Conservation (phyloP, 192 early-diverging fungal species). For the Hyaloraphidium curvatum region DNA sequence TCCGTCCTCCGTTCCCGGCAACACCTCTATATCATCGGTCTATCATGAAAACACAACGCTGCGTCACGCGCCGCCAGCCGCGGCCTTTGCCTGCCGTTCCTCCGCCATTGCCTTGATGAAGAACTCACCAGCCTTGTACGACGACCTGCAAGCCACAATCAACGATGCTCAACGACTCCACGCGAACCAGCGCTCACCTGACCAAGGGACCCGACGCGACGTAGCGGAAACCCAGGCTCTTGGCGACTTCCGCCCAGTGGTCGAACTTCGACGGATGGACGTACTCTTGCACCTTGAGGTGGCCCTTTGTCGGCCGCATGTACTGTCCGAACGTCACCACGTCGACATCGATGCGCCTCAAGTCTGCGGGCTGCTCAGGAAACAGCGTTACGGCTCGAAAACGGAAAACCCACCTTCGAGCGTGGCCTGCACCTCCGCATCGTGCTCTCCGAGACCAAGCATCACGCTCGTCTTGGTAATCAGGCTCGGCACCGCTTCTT, state of each 20-base stretch:
- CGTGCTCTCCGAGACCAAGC: slow-evolving; percentile 90
- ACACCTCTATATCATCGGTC: no score
- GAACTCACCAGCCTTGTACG: slow-evolving; percentile 96
- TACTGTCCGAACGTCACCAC: slow-evolving; percentile 97
- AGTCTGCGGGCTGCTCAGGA: slow-evolving; percentile 19
- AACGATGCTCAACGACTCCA: no score
- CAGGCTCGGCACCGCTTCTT: slow-evolving; percentile 50
- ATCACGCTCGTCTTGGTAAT: slow-evolving; percentile 97
- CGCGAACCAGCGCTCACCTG: no score
- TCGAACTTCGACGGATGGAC: slow-evolving; percentile 81
- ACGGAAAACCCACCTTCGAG: slow-evolving; percentile 37
- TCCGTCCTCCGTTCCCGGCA: no score
- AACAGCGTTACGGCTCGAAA: slow-evolving; percentile 1
- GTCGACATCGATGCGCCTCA: slow-evolving; percentile 68
- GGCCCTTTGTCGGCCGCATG: slow-evolving; percentile 97
- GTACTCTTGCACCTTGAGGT: slow-evolving; percentile 91
- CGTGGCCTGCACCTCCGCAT: slow-evolving; percentile 76
- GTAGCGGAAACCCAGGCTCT: slow-evolving; percentile 74
- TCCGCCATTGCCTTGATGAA: slow-evolving; percentile 68
- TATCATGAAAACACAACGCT: no score
- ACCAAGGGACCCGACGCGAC: slow-evolving; percentile 91
- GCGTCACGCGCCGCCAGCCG: neutral
- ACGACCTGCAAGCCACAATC: no score
- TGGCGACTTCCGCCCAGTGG: slow-evolving; percentile 53
- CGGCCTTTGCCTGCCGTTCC: slow-evolving; percentile 17